Evolutionary conservation across 2,329 filamentous ascomycete species (phyloP), one percentile per base, ranked within the genome.

Genomic region (Madurella fahalii): DNA sequence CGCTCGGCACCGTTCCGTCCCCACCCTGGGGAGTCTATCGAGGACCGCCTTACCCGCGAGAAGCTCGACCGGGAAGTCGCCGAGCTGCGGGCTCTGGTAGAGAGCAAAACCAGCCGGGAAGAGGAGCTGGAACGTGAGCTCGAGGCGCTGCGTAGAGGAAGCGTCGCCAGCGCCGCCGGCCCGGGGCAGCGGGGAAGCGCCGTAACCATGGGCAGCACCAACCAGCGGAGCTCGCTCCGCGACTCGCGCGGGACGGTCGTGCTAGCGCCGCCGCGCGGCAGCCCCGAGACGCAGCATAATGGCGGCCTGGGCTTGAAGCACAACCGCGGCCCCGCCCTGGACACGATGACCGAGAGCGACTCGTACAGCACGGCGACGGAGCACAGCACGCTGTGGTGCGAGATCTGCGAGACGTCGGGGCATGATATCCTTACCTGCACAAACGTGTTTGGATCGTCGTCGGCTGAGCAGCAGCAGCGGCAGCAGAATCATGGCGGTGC

Each of bases 381-480:
- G 67, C 85, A 79, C 64, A 88, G 84, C 68, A 82, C 79, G 15
- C 79, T 92, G 59, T 95, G 89, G 88, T 97, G 93, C 72, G 94
- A 97, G 73, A 94, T 97, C 58, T 97, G 93, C 73, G 92, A 96
- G 74, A 89, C 89, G 34, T 81, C 83, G 45, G 92, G 93, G 15
- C 93, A 97, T 67, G 93, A 97, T 65, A 96, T 97, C 57, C 77
- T 97, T 53, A 95, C 89, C 18, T 97, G 93, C 77, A 91, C 89
- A 50, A 93, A 90, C 70, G 94, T 96, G 85, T 93, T 89, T 70
- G 84, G 80, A 2, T 68, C 74, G 8, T 74, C 68, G 41, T 25
- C 25, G 25, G 25, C 25, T 25, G 56, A 41, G 51, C 61, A 44
- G 60, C 65, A 45, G 62, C 59, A 39, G 39, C 53, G 48, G 47